Conservation (phyloP, 225 moss, liverwort and hornwort species). For the Pseudoscleropodium purum region DNA sequence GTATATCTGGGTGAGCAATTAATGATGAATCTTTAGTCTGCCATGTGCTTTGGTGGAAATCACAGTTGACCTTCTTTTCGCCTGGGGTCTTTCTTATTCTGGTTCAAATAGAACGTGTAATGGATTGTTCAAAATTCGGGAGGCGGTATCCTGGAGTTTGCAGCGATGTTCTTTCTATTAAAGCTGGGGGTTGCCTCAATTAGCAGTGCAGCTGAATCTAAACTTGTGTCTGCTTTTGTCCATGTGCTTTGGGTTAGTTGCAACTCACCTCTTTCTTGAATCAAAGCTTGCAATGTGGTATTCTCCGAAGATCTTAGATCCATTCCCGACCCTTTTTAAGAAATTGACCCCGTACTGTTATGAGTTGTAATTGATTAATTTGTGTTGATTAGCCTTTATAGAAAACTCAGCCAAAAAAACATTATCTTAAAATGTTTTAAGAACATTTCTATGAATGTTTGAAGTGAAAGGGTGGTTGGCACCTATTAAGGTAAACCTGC, state of each 20-base stretch:
- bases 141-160: not conserved
- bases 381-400: not conserved
- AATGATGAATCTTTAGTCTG: not conserved
- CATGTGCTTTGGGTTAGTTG: not conserved
- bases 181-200: not conserved
- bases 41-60: not conserved
- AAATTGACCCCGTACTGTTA: not conserved
- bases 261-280: not conserved
- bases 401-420: no score
- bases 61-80: not conserved
- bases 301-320: not conserved
- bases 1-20: not conserved
- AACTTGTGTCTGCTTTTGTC: not conserved
- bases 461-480: not conserved
- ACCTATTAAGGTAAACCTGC: no score
- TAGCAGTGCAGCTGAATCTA: not conserved
- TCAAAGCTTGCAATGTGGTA: not conserved
- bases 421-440: not conserved
- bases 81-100: not conserved
- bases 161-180: not conserved
- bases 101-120: not conserved
- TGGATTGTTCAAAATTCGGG: not conserved
- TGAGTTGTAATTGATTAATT: not conserved
- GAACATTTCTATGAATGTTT: not conserved
- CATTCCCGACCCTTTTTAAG: not conserved